phyloP scores from a whole-genome alignment of 495 filamentous ascomycete genomes.

The Penicillium arizonense region DNA sequence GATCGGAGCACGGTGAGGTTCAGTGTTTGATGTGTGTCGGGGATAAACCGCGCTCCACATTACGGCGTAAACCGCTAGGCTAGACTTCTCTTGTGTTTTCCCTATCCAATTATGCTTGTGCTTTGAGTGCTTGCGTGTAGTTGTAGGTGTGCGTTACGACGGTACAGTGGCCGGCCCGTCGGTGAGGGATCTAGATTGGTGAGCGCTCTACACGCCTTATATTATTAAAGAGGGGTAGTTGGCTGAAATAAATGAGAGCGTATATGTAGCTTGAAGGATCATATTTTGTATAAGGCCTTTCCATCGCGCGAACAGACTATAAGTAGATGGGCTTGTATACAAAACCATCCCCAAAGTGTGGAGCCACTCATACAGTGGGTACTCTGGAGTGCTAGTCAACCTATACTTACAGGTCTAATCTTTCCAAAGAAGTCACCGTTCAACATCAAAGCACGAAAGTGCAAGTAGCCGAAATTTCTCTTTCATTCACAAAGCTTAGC shows the following conservation, averaged over 20 bases:
- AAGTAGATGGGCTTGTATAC: not conserved
- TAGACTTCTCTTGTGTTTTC: constrained; percentile 5
- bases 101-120: constrained; percentile 3
- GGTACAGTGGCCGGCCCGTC: not conserved
- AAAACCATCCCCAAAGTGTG: constrained; percentile 1
- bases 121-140: no score
- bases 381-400: not conserved
- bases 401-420: not conserved
- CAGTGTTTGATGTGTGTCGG: constrained; percentile 10
- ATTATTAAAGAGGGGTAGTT: no score
- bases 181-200: not conserved
- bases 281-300: no score
- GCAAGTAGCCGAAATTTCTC: not conserved
- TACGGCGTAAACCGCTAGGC: constrained; percentile 12
- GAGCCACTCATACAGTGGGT: not conserved
- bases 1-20: not conserved
- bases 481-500: not conserved
- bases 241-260: no score
- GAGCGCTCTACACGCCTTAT: not conserved
- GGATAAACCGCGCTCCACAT: constrained; percentile 9
- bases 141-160: no score
- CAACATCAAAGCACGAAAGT: no score
- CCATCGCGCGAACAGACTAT: no score
- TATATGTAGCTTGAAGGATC: no score
- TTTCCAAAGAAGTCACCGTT: no score